These are phyloP conservation scores for Pseudozyma sp. DNA, from an alignment of 1,284 basidiomycete species.

Conservation along the genomic window DNA sequence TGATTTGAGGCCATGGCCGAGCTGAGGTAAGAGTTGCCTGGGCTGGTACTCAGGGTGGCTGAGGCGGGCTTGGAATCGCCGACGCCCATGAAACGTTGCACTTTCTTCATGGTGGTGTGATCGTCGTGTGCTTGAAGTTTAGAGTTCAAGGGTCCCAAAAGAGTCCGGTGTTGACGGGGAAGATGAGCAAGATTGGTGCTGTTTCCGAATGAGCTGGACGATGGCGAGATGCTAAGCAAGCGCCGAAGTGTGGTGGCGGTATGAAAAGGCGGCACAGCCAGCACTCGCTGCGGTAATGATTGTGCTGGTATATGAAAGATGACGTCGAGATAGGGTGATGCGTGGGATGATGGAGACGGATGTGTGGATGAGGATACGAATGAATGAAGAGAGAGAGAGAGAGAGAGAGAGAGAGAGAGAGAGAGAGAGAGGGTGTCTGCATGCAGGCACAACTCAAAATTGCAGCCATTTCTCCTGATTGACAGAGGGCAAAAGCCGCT, in stretches of 20 bases:
- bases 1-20: constrained; percentile 3
- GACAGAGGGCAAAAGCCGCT: not conserved
- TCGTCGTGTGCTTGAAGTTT: not conserved
- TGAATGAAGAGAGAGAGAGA: not conserved
- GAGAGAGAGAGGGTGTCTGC: not conserved
- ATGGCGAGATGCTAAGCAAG: not conserved
- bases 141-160: too few species aligned
- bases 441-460: constrained; percentile 13
- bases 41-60: constrained; percentile 31
- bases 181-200: not conserved
- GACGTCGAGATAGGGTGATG: not conserved
- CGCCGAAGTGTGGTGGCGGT: too few species aligned
- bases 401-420: not conserved
- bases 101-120: constrained; percentile 29
- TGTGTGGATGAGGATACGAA: not conserved
- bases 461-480: not conserved
- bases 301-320: not conserved
- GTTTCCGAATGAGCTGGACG: not conserved
- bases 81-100: constrained; percentile 48
- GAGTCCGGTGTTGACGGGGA: too few species aligned
- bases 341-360: constrained; percentile 1
- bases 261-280: too few species aligned
- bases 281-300: too few species aligned
- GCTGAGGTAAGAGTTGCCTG: constrained; percentile 18
- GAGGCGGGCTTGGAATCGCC: constrained; percentile 50